Base-by-base conservation (phyloP, 495 filamentous ascomycete genomes). In the Elasticomyces elasticus region DNA sequence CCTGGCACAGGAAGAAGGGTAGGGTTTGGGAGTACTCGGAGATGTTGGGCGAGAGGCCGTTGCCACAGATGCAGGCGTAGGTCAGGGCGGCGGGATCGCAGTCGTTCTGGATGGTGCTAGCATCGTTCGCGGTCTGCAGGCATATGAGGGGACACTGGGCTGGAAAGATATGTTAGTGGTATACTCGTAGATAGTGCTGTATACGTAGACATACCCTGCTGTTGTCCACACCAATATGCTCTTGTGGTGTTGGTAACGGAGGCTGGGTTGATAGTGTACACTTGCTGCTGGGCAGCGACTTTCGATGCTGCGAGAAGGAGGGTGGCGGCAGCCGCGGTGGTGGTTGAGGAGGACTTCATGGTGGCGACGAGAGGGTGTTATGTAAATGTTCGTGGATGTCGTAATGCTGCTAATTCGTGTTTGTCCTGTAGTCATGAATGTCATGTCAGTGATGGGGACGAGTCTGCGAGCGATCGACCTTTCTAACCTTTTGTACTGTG, bases 11-110 rank as follows among this genome's bases (percentile, higher is more conserved):
- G 71, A 81, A 89, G 77, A 84, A 95, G 7, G 89, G 87, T 26
- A 95, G 77, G 5, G 89, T 95, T 64, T 85, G 78, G 20, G 85
- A 85, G 76, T 86, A 95, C 66, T 94, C 76, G 60, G 84, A 78
- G 22, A 85, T 69, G 66, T 94, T 94, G 57, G 89, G 89, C 33
- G 76, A 68, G 56, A 72, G 62, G 60, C 78, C 76, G 71, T 91
- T 84, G 48, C 40, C 75, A 74, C 89, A 95, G 62, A 88, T 68
- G 63, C 89, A 95, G 57, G 68, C 64, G 70, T 85, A 95, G 37
- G 59, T 68, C 27, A 95, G 75, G 2, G 76, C 76, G 59, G 76
- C 66, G 15, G 84, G 59, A 62, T 86, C 76, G 66, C 89, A 94
- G 26, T 64, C 71, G 68, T 95, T 94, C 17, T 66, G 57, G 5